Conservation (phyloP, 768 basidiomycete species). For the Suillus weaverae region DNA sequence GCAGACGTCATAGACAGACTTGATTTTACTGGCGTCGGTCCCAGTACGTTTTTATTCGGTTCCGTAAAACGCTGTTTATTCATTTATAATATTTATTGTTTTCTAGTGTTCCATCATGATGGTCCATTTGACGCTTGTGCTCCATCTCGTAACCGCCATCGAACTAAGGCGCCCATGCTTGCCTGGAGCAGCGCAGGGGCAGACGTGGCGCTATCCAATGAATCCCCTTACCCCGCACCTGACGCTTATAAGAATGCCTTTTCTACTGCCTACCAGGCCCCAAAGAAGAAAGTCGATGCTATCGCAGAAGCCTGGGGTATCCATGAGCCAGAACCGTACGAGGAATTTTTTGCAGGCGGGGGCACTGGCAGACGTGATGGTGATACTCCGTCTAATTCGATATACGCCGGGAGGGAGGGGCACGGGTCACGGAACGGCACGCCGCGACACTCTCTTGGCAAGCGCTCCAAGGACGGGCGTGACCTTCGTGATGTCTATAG, state of each 20-base stretch:
- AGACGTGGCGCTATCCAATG: slow-evolving; percentile 38
- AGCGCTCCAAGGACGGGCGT: slow-evolving; percentile 49
- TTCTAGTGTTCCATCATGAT: slow-evolving; percentile 86
- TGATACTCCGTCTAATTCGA: slow-evolving; percentile 63
- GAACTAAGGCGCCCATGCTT: slow-evolving; percentile 77
- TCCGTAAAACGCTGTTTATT: background rate
- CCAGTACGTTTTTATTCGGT: slow-evolving; percentile 54
- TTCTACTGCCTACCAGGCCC: slow-evolving; percentile 52
- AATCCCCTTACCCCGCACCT: slow-evolving; percentile 53
- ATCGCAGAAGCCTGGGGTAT: slow-evolving; percentile 94
- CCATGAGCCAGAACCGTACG: slow-evolving; percentile 88
- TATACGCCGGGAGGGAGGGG: slow-evolving; percentile 64
- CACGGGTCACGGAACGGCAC: slow-evolving; percentile 37
- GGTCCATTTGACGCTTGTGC: slow-evolving; percentile 92
- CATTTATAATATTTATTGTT: slow-evolving; percentile 16
- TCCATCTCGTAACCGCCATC: slow-evolving; percentile 82
- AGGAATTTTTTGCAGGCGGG: slow-evolving; percentile 86
- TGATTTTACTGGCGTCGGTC: slow-evolving; percentile 81
- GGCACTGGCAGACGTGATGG: slow-evolving; percentile 51
- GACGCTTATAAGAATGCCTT: slow-evolving; percentile 43
- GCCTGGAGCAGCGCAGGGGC: slow-evolving; percentile 61
- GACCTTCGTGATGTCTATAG: slow-evolving; percentile 49
- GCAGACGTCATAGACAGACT: slow-evolving; percentile 90
- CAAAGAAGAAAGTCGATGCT: slow-evolving; percentile 85
- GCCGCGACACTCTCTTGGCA: slow-evolving; percentile 36